phyloP scores from a whole-genome alignment of 495 filamentous ascomycete species.

The Chaetomium tenue region DNA sequence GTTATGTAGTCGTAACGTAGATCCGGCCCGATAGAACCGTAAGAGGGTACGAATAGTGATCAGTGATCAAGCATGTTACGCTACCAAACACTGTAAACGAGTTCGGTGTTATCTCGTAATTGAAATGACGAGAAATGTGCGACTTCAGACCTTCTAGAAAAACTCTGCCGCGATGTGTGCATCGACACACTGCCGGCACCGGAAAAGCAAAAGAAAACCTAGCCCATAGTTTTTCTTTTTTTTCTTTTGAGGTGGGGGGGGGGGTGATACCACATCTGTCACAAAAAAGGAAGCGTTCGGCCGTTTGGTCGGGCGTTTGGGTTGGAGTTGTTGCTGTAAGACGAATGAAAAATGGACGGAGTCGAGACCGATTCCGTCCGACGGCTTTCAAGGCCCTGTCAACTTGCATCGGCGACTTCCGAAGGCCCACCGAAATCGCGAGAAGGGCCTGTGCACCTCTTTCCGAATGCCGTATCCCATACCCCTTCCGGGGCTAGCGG shows the following conservation, averaged over 20 bases:
- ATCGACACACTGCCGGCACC: background rate
- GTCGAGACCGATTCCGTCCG: slow-evolving; percentile 18
- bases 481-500: background rate
- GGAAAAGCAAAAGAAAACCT: background rate
- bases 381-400: background rate
- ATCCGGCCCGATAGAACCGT: background rate
- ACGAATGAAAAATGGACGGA: background rate
- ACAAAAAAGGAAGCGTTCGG: background rate
- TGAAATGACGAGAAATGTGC: background rate
- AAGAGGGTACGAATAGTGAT: background rate
- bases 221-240: background rate
- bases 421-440: background rate
- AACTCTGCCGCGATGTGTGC: background rate
- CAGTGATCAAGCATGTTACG: background rate
- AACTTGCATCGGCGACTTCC: slow-evolving; percentile 18
- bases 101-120: slow-evolving; percentile 9
- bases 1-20: background rate
- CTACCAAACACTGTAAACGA: background rate
- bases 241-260: too few species aligned
- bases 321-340: background rate
- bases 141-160: background rate
- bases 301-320: background rate
- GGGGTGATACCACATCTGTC: background rate
- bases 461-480: slow-evolving; percentile 7
- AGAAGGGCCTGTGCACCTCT: background rate